phyloP scores from a whole-genome alignment of 495 filamentous ascomycete species.

The Annulohypoxylon maeteangense region DNA sequence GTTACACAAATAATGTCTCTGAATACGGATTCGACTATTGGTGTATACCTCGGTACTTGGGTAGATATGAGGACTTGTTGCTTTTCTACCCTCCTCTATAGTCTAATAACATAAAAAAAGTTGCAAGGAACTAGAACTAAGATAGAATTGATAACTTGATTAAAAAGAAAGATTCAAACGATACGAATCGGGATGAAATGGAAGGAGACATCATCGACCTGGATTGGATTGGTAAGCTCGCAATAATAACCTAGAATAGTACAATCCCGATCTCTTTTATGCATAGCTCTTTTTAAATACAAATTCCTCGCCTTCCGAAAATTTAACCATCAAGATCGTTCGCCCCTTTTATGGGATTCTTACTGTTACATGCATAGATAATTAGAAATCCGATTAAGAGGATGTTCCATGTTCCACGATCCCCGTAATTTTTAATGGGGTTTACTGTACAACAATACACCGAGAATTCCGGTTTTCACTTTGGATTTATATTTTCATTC shows the following conservation, averaged over 20 bases:
- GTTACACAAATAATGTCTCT: neutral
- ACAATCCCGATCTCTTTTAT: neutral
- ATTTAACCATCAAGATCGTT: neutral
- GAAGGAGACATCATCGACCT: slow-evolving; percentile 20
- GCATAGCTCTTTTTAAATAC: neutral
- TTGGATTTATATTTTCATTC: neutral
- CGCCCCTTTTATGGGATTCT: neutral
- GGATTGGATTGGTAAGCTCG: slow-evolving; percentile 42
- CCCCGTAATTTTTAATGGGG: neutral
- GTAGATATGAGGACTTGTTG: neutral
- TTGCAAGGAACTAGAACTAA: neutral
- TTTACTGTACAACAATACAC: neutral
- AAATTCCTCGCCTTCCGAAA: neutral
- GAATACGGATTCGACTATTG: neutral
- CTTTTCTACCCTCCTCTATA: neutral
- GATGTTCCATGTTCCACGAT: neutral
- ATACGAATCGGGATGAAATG: neutral
- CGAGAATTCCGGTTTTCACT: neutral
- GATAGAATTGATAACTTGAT: neutral
- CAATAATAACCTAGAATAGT: slow-evolving; percentile 9
- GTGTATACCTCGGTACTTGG: too few relatives aligned
- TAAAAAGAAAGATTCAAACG: neutral
- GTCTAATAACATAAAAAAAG: neutral
- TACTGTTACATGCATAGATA: neutral
- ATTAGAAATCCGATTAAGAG: neutral